Conservation (phyloP, 352 stramenopile genomes). For the Phytophthora hybrid region DNA sequence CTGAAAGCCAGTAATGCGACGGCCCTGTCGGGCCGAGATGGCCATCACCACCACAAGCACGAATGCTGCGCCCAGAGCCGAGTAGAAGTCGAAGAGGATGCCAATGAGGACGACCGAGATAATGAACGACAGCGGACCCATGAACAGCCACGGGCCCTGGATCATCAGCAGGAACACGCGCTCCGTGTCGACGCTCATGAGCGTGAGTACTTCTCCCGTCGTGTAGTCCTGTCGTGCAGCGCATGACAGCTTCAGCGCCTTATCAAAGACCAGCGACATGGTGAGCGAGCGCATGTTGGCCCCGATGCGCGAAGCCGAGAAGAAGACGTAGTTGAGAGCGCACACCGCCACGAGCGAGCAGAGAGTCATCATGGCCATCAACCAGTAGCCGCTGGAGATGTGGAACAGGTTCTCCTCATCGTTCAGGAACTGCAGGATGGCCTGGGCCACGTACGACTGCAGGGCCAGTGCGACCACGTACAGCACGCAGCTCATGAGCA, state of each 20-base stretch:
- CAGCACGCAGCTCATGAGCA: slow-evolving; percentile 34
- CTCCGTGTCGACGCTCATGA: slow-evolving; percentile 52
- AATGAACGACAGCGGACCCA: slow-evolving; percentile 39
- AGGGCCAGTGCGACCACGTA: slow-evolving; percentile 39
- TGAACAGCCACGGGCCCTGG: slow-evolving; percentile 37
- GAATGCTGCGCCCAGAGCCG: slow-evolving; percentile 14
- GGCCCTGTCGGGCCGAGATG: slow-evolving; percentile 23
- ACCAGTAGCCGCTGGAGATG: slow-evolving; percentile 40
- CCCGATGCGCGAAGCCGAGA: slow-evolving; percentile 41
- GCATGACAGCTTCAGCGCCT: slow-evolving; percentile 71
- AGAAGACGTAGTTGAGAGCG: slow-evolving; percentile 48
- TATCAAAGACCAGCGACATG: slow-evolving; percentile 54
- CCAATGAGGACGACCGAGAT: slow-evolving; percentile 41
- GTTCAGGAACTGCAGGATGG: slow-evolving; percentile 44
- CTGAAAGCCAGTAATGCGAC: slow-evolving; percentile 32
- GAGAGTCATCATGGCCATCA: slow-evolving; percentile 37
- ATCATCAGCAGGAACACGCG: slow-evolving; percentile 48
- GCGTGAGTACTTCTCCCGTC: slow-evolving; percentile 49
- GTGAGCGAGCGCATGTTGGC: slow-evolving; percentile 49
- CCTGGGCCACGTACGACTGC: slow-evolving; percentile 38
- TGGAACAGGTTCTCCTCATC: slow-evolving; percentile 38
- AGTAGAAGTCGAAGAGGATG: slow-evolving; percentile 41
- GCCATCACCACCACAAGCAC: slow-evolving; percentile 34
- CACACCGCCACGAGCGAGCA: slow-evolving; percentile 40
- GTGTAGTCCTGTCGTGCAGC: slow-evolving; percentile 47